These are phyloP conservation scores for Leptographium wingfieldii DNA, from an alignment of 2,329 filamentous ascomycete genomes.

Conservation along the genomic window DNA sequence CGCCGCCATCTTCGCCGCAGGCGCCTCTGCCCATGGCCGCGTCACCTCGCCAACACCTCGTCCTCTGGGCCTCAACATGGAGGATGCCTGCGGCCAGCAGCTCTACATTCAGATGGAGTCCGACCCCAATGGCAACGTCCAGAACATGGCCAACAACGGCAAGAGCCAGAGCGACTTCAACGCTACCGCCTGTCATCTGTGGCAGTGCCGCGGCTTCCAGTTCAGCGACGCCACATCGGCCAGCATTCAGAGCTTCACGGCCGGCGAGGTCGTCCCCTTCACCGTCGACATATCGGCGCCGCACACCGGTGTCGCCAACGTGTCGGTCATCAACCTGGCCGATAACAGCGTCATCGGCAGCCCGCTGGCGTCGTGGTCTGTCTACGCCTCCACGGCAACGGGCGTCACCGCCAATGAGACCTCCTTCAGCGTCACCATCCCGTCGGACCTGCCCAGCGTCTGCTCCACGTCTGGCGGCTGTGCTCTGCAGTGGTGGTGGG, in stretches of 20 bases:
- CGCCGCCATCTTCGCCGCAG: conserved; percentile 19
- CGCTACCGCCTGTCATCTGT: conserved; percentile 33
- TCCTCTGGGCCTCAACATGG: conserved; percentile 36
- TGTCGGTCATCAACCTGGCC: conserved; percentile 37
- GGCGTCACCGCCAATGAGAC: conserved; percentile 31
- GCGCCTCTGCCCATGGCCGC: conserved; percentile 40
- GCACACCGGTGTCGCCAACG: conserved; percentile 37
- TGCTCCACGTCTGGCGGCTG: conserved; percentile 32
- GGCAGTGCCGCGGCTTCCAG: conserved; percentile 46
- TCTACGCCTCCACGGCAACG: conserved; percentile 34
- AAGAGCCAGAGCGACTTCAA: conserved; percentile 32
- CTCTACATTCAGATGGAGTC: conserved; percentile 37
- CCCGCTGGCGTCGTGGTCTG: conserved; percentile 32
- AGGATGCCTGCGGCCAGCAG: conserved; percentile 39
- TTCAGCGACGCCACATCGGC: conserved; percentile 37
- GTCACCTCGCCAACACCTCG: conserved; percentile 34
- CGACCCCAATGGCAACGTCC: conserved; percentile 45
- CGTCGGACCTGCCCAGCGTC: conserved; percentile 28
- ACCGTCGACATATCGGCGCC: conserved; percentile 19
- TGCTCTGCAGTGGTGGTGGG: conserved; percentile 44
- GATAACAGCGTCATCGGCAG: conserved; percentile 35
- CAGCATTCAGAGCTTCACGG: conserved; percentile 37
- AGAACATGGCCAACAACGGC: conserved; percentile 38
- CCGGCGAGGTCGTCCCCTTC: conserved; percentile 32
- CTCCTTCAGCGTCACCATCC: conserved; percentile 41